Base-by-base conservation (phyloP, 1,139 yeast genomes). In the Magnusiomyces clavatus region DNA sequence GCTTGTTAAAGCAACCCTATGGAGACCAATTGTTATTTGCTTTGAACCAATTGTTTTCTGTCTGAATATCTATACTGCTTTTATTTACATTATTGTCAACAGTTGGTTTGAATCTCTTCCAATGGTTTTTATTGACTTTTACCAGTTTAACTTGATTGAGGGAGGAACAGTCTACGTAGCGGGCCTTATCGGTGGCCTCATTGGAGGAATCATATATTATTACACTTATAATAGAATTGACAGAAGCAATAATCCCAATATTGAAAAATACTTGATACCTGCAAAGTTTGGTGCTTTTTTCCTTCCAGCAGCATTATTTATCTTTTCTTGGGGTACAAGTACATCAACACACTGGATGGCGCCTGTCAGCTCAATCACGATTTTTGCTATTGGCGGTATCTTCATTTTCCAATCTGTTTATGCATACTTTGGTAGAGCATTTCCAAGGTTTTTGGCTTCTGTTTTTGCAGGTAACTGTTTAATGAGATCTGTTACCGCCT, bases 251-350 rank as follows among this genome's bases (percentile, higher is more conserved):
- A 49, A 49, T 29, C 50, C 50, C 2, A 49, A 37, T 20, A 52
- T 52, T 46, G 54, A 52, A 46, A 46, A 50, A 48, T 52, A 42
- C 48, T 55, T 64, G 17, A 54, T 56, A 40, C 58, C 59, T 10
- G 73, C 79, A 12, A 73, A 77, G 58, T 57, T 70, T 48, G 81
- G 78, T 31, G 80, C 89, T 1, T 64, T 83, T 36, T 75, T 80
- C 24, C 70, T 85, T 55, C 90, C 90, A n/a, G 71, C 80, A 37
- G 77, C 88, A 0, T 73, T 86, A 54, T 83, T 86, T 66, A 83
- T 94, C 87, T 73, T 85, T 56, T 94, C 84, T 11, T 86, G 95
- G 95, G 75, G 89, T 3, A 78, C 87, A 6, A 76, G 78, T 61
- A 57, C 58, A 2, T 55, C 60, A 2, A 78, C 85, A 35, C 94